Evolutionary conservation across 768 basidiomycete genomes (phyloP).

Genomic region (Rhodotorula sphaerocarpa): DNA sequence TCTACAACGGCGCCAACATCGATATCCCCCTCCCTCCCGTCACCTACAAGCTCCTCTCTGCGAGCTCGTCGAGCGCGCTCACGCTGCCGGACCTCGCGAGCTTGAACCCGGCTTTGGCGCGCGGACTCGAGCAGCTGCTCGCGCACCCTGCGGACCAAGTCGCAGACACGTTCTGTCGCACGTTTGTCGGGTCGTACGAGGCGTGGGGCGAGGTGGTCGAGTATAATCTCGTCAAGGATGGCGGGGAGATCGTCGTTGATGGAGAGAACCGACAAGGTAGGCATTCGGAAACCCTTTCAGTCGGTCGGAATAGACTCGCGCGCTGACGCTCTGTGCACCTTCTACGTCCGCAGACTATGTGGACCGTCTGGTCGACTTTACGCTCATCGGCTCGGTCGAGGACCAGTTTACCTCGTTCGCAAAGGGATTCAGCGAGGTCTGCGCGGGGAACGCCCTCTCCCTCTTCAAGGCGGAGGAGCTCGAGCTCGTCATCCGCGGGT

Average conservation of each 20-base stretch:
- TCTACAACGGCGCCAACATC: constrained; percentile 69
- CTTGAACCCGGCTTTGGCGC: constrained; percentile 60
- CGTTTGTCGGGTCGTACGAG: constrained; percentile 31
- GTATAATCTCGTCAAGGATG: constrained; percentile 59
- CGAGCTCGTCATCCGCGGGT: constrained; percentile 38
- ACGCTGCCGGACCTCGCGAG: constrained; percentile 60
- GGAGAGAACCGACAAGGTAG: constrained; percentile 61
- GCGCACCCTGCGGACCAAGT: constrained; percentile 52
- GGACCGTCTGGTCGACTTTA: constrained; percentile 21
- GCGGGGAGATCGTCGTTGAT: constrained; percentile 57
- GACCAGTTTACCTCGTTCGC: constrained; percentile 36
- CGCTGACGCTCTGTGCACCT: not conserved
- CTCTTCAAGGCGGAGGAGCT: constrained; percentile 38
- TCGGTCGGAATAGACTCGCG: too few species aligned
- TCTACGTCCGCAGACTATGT: constrained; percentile 22
- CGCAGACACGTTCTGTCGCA: constrained; percentile 44
- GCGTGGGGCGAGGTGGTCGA: constrained; percentile 61
- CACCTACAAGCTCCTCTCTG: constrained; percentile 69
- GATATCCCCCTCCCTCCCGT: constrained; percentile 69
- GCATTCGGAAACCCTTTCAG: too few species aligned
- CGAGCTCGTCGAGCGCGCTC: constrained; percentile 49
- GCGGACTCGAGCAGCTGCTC: constrained; percentile 69
- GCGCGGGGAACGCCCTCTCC: constrained; percentile 34
- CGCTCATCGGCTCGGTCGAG: constrained; percentile 29
- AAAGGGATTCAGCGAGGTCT: constrained; percentile 28